phyloP scores from a whole-genome alignment of 192 early-diverging fungal genomes.

The Entomortierella beljakovae region DNA sequence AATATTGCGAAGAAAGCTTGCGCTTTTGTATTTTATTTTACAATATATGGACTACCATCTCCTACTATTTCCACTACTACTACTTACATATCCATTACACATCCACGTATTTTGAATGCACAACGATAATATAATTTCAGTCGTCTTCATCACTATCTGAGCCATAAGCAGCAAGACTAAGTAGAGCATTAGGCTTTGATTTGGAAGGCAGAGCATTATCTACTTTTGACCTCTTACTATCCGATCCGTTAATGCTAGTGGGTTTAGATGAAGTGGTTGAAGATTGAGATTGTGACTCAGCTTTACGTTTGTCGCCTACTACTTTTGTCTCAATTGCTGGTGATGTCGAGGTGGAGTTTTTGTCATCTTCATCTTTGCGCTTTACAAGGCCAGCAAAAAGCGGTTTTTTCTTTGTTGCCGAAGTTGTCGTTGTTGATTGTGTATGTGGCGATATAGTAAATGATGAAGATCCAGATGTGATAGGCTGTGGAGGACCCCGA shows the following conservation, averaged over 20 bases:
- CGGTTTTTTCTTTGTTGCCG: slow-evolving; percentile 7
- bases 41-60: background rate
- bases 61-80: too few species aligned
- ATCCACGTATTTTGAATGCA: background rate
- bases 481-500: slow-evolving; percentile 2
- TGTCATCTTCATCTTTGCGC: slow-evolving; percentile 1
- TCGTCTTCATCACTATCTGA: slow-evolving; percentile 45
- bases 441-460: background rate
- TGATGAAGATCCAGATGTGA: background rate
- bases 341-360: background rate
- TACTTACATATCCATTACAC: too few species aligned
- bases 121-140: background rate
- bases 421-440: background rate
- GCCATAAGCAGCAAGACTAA: slow-evolving; percentile 45
- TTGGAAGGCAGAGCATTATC: background rate
- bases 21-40: background rate
- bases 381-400: slow-evolving; percentile 43
- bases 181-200: slow-evolving; percentile 35
- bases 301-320: slow-evolving; percentile 26
- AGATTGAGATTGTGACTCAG: background rate
- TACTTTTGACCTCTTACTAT: slow-evolving; percentile 23
- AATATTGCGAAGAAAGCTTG: too few species aligned
- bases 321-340: background rate
- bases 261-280: background rate
- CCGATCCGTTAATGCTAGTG: background rate